A percentile compares a stretch with the other conserved stretches of the same genome.
Evolutionary conservation across 1,284 basidiomycete species (phyloP).

Genomic region (Malassezia nana): DNA sequence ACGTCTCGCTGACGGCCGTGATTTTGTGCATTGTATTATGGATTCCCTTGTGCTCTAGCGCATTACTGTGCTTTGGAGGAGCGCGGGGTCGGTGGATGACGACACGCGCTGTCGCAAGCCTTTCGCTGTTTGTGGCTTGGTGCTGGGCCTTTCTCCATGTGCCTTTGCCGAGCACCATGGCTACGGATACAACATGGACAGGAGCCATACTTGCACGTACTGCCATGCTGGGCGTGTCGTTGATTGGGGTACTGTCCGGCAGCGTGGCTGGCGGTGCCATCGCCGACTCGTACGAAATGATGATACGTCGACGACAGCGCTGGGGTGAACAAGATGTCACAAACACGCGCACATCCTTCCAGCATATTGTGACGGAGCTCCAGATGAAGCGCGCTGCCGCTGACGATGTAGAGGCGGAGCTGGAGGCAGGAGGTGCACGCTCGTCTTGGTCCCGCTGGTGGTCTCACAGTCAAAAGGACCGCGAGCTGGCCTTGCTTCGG

Average conservation of each 20-base stretch:
- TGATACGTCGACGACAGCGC: conserved; percentile 19
- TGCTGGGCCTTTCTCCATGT: conserved; percentile 37
- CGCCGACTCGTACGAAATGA: conserved; percentile 49
- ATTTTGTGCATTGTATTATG: conserved; percentile 24
- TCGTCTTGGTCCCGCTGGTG: conserved; percentile 16
- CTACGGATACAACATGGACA: conserved; percentile 16
- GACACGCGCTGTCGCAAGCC: conserved; percentile 20
- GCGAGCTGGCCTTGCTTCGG: conserved; percentile 43
- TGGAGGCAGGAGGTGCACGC: neutral
- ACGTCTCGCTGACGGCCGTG: conserved; percentile 17
- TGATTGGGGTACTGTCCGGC: conserved; percentile 50
- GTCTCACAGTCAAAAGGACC: conserved; percentile 20
- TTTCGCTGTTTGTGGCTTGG: conserved; percentile 33
- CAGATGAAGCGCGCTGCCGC: conserved; percentile 21
- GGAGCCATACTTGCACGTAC: conserved; percentile 40
- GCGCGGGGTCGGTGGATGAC: conserved; percentile 11
- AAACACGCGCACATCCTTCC: conserved; percentile 23
- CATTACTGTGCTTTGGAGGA: conserved; percentile 30
- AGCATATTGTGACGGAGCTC: conserved; percentile 26
- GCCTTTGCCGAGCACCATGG: conserved; percentile 31
- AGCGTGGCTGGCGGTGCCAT: conserved; percentile 50
- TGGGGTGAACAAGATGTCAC: conserved; percentile 20
- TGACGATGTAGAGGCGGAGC: conserved; percentile 3
- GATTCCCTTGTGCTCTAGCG: conserved; percentile 28
- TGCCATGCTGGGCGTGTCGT: conserved; percentile 49